phyloP scores from a whole-genome alignment of 2,329 filamentous ascomycete genomes.

The Fusarium succisae region DNA sequence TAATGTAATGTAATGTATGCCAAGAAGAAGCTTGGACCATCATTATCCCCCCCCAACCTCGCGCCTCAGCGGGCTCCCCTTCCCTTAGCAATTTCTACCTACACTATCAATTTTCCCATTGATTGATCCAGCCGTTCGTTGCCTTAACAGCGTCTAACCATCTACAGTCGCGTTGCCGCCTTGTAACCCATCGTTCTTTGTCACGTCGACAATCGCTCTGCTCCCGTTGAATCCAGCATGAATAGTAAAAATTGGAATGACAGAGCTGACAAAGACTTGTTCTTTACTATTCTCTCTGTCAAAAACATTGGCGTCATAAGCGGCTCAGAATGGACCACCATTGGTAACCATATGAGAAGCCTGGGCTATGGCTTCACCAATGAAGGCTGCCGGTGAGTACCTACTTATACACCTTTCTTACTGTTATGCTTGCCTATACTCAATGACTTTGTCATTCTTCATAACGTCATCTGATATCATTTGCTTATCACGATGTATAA shows the following conservation, averaged over 20 bases:
- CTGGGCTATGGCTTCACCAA: conserved; percentile 71
- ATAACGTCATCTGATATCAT: not conserved
- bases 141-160: conserved; percentile 50
- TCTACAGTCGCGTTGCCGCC: conserved; percentile 29
- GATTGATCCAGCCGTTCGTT: conserved; percentile 45
- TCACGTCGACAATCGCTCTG: conserved; percentile 6
- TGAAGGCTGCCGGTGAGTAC: conserved; percentile 69
- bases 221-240: conserved; percentile 40
- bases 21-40: conserved; percentile 43
- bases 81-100: conserved; percentile 50
- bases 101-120: conserved; percentile 56
- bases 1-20: not conserved
- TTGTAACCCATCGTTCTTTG: conserved; percentile 23
- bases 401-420: conserved; percentile 4
- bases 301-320: conserved; percentile 72
- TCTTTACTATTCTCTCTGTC: conserved; percentile 69
- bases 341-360: conserved; percentile 68
- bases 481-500: conserved; percentile 3
- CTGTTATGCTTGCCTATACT: not conserved
- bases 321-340: conserved; percentile 69
- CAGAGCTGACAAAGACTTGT: conserved; percentile 69
- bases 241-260: conserved; percentile 71
- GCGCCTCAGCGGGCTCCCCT: conserved; percentile 3
- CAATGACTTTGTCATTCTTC: not conserved
- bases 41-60: conserved; percentile 34